Conservation (phyloP, 1,139 yeast species). For the Taphrina confusa region DNA sequence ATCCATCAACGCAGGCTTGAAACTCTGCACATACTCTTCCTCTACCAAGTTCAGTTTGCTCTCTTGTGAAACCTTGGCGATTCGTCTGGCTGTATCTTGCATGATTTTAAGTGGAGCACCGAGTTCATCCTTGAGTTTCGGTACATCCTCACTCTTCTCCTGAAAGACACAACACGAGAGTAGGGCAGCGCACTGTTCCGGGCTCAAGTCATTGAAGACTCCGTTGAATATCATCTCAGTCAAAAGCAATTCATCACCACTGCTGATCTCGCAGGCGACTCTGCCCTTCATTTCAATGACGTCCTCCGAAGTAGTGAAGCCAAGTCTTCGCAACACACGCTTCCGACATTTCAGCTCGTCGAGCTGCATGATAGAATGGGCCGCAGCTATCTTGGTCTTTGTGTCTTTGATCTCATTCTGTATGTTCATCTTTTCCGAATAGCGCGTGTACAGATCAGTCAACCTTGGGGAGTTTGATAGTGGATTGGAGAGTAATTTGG, state of each 20-base stretch:
- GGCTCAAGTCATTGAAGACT: slow-evolving; percentile 79
- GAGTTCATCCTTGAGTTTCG: slow-evolving; percentile 80
- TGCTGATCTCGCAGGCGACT: slow-evolving; percentile 92
- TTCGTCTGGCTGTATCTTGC: slow-evolving; percentile 85
- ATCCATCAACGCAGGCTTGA: slow-evolving; percentile 92
- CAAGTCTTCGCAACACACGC: slow-evolving; percentile 81
- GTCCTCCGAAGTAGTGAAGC: slow-evolving; percentile 71
- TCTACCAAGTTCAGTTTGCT: slow-evolving; percentile 86
- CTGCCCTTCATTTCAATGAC: slow-evolving; percentile 94
- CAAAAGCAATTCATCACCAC: slow-evolving; percentile 85
- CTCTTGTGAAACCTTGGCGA: slow-evolving; percentile 85
- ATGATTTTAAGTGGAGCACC: slow-evolving; percentile 83
- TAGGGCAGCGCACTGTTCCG: slow-evolving; percentile 90
- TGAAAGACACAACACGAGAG: slow-evolving; percentile 95
- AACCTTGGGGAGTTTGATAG: slow-evolving; percentile 66
- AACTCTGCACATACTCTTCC: slow-evolving; percentile 86
- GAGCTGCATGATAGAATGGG: slow-evolving; percentile 87
- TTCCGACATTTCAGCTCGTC: slow-evolving; percentile 92
- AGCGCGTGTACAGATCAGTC: slow-evolving; percentile 61
- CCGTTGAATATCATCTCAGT: slow-evolving; percentile 95
- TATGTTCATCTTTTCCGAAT: slow-evolving; percentile 63
- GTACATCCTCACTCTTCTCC: slow-evolving; percentile 79
- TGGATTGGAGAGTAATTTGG: slow-evolving; percentile 70
- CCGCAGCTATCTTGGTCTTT: slow-evolving; percentile 69
- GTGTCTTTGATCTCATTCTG: slow-evolving; percentile 62